Percentiles rank a stretch among this genome's conserved stretches.
These are phyloP conservation scores for Liriodendron chinense DNA, from an alignment of 164 flowering plant species.

Conservation along the genomic window DNA sequence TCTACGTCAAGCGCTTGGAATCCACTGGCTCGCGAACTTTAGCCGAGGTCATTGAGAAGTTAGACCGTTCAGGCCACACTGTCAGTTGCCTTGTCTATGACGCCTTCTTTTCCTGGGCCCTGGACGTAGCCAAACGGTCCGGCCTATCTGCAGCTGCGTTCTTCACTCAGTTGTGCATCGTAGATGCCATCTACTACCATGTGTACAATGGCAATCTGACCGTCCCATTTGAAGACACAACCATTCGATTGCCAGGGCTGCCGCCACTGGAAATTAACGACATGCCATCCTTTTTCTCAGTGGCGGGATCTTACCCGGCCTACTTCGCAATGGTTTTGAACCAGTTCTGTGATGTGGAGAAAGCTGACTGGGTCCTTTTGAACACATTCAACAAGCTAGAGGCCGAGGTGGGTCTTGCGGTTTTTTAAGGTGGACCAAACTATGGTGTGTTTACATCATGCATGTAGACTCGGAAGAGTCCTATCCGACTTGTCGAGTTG, in stretches of 20 bases:
- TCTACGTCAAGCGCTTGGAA: constrained; percentile 8
- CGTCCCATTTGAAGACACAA: not conserved
- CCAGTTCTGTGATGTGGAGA: constrained; percentile 24
- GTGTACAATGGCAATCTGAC: not conserved
- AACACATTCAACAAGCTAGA: constrained; percentile 28
- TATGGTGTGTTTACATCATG: not conserved
- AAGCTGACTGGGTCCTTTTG: constrained; percentile 23
- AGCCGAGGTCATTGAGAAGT: constrained; percentile 18
- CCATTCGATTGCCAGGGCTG: constrained; percentile 27
- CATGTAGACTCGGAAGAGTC: not conserved
- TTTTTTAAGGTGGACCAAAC: not conserved
- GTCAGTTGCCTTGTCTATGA: constrained; percentile 15
- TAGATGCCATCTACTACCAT: constrained; percentile 14
- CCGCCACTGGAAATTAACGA: constrained; percentile 31
- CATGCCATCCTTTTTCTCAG: constrained; percentile 36
- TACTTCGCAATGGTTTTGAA: not conserved
- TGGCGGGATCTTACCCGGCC: constrained; percentile 10
- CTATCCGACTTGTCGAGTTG: too few relatives aligned
- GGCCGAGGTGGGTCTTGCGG: constrained; percentile 11
- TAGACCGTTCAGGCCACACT: constrained; percentile 6
- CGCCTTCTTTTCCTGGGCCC: constrained; percentile 14
- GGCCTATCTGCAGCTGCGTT: constrained; percentile 11
- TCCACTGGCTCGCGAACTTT: constrained; percentile 1
- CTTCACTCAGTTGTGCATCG: constrained; percentile 17
- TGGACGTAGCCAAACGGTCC: constrained; percentile 8